These are phyloP conservation scores for Chimonanthus praecox DNA, from an alignment of 164 flowering plant genomes.

Conservation along the genomic window DNA sequence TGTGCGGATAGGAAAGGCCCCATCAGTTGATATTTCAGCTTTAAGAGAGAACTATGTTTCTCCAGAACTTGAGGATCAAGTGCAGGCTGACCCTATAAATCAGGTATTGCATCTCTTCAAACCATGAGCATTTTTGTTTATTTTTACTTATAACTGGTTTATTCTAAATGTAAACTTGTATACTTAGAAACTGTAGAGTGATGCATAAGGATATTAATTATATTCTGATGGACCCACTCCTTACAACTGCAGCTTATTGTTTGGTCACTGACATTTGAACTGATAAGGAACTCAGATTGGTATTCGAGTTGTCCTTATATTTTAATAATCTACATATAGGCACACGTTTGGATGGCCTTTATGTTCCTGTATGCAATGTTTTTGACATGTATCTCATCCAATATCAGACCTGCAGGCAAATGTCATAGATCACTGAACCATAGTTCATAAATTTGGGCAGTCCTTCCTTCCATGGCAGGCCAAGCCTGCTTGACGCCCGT, in stretches of 20 bases:
- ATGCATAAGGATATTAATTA: neutral
- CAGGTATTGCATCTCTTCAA: conserved; percentile 45
- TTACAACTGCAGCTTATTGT: neutral
- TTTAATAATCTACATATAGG: neutral
- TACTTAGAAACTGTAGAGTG: neutral
- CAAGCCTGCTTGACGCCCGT: too few relatives aligned
- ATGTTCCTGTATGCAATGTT: neutral
- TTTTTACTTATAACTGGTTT: neutral
- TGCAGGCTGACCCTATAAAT: conserved; percentile 69
- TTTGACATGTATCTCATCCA: neutral
- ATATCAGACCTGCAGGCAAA: too few relatives aligned
- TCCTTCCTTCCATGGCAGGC: too few relatives aligned
- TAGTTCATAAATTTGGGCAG: neutral
- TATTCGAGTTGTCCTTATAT: neutral
- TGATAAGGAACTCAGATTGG: neutral
- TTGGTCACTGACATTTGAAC: neutral
- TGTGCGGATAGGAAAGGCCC: conserved; percentile 86
- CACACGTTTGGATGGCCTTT: neutral
- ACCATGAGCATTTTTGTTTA: neutral
- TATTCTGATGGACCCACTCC: neutral
- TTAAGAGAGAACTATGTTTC: conserved; percentile 87
- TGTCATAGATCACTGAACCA: neutral
- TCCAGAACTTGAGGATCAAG: conserved; percentile 79
- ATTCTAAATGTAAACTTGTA: neutral
- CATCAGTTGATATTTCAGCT: conserved; percentile 69